Evolutionary conservation across 1,139 yeast genomes (phyloP).

Genomic region (Pneumocystis wakefieldiae): DNA sequence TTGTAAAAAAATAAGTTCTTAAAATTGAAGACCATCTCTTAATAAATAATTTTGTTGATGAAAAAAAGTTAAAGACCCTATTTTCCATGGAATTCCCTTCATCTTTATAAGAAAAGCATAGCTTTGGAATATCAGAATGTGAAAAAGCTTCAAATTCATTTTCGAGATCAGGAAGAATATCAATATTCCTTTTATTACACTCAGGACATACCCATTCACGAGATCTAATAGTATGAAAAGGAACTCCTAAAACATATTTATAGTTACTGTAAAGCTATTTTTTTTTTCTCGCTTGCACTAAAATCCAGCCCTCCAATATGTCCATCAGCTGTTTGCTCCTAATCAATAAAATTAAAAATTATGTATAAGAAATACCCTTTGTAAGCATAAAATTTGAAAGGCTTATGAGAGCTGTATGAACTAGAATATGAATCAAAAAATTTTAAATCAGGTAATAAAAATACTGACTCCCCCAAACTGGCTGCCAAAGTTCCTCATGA

Average conservation of each 20-base stretch:
- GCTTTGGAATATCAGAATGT: neutral
- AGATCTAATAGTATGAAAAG: neutral
- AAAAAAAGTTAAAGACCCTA: neutral
- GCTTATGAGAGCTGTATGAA: neutral
- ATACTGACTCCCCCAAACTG: slow-evolving; percentile 12
- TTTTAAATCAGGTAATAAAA: neutral
- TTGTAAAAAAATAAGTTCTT: neutral
- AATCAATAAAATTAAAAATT: neutral
- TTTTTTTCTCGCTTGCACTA: neutral
- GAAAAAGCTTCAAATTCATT: neutral
- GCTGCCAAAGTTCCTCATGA: slow-evolving; percentile 15
- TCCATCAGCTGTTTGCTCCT: neutral
- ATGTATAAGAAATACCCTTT: neutral
- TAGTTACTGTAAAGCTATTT: neutral
- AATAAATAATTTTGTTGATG: neutral
- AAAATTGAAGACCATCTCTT: neutral
- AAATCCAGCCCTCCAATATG: neutral
- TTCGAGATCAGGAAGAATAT: neutral
- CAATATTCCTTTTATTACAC: neutral
- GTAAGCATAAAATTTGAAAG: neutral
- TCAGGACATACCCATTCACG: neutral
- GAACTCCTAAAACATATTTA: neutral
- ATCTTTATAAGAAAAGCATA: neutral
- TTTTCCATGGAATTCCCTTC: neutral
- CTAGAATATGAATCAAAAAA: neutral